Evolutionary conservation across 768 basidiomycete genomes (phyloP).

Genomic region (Multifurca ochricompacta): DNA sequence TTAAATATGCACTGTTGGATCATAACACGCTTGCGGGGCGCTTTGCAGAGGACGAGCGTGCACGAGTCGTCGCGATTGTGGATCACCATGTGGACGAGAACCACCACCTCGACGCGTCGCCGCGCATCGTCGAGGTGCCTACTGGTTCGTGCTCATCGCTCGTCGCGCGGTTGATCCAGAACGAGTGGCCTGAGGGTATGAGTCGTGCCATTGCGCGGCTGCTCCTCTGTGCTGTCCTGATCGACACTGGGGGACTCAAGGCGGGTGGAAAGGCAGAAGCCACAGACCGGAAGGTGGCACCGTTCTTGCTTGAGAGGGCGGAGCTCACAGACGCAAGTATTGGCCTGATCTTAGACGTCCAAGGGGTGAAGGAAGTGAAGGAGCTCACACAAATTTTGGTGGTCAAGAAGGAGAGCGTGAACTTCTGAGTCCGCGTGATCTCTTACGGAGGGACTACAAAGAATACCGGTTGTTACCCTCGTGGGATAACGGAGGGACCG

Average conservation of each 20-base stretch:
- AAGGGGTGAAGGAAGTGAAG: constrained; percentile 37
- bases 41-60: constrained; percentile 27
- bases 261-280: constrained; percentile 66
- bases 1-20: constrained; percentile 77
- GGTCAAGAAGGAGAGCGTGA: constrained; percentile 58
- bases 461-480: constrained; percentile 55
- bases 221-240: constrained; percentile 59
- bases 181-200: constrained; percentile 19
- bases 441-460: constrained; percentile 94
- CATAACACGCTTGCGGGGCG: constrained; percentile 63
- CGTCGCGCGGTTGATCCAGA: constrained; percentile 36
- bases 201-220: constrained; percentile 20
- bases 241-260: constrained; percentile 81
- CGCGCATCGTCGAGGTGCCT: constrained; percentile 54
- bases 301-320: constrained; percentile 55
- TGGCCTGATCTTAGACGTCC: constrained; percentile 26
- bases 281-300: constrained; percentile 56
- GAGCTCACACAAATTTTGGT: constrained; percentile 42
- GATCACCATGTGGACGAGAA: constrained; percentile 93
- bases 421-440: constrained; percentile 63
- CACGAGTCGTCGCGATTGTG: constrained; percentile 60
- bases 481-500: constrained; percentile 31
- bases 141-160: constrained; percentile 75
- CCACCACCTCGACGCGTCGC: constrained; percentile 50
- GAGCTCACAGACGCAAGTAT: constrained; percentile 30